These are phyloP conservation scores for Macrophomina phaseolina DNA, from an alignment of 2,329 filamentous ascomycete genomes.

Conservation along the genomic window DNA sequence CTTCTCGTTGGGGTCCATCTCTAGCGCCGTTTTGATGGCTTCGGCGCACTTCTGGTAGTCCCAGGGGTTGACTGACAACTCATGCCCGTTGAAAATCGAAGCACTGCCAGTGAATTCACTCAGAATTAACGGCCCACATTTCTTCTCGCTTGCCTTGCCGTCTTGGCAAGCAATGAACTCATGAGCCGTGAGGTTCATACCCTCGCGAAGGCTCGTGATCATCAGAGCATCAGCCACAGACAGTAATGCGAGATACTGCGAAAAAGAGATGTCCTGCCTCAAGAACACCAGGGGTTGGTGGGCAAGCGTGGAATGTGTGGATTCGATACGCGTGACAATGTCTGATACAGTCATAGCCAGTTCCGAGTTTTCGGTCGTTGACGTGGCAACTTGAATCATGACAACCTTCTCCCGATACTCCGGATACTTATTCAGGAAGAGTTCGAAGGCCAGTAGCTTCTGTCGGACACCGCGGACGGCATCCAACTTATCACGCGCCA, in stretches of 20 bases:
- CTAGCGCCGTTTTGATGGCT: slow-evolving; percentile 81
- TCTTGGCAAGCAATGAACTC: slow-evolving; percentile 95
- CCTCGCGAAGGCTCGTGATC: slow-evolving; percentile 93
- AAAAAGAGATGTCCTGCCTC: slow-evolving; percentile 91
- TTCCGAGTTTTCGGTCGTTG: slow-evolving; percentile 85
- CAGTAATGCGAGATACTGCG: slow-evolving; percentile 89
- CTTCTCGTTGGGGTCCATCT: slow-evolving; percentile 79
- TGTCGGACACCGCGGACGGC: slow-evolving; percentile 90
- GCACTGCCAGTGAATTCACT: slow-evolving; percentile 95
- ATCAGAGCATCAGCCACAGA: slow-evolving; percentile 90
- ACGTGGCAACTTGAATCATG: slow-evolving; percentile 91
- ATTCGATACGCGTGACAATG: slow-evolving; percentile 94
- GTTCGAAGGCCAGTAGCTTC: slow-evolving; percentile 88
- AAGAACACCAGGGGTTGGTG: slow-evolving; percentile 94
- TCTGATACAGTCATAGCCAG: slow-evolving; percentile 88
- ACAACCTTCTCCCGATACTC: slow-evolving; percentile 88
- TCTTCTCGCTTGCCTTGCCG: slow-evolving; percentile 72
- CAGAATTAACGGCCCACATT: slow-evolving; percentile 85
- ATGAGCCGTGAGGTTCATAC: slow-evolving; percentile 96
- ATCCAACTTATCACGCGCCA: slow-evolving; percentile 92
- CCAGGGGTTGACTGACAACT: slow-evolving; percentile 92
- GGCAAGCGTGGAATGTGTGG: slow-evolving; percentile 84
- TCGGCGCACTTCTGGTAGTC: slow-evolving; percentile 88
- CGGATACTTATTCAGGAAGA: slow-evolving; percentile 93
- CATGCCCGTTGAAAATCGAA: slow-evolving; percentile 79